Base-by-base conservation (phyloP, 2,329 filamentous ascomycete species). In the Venturia carpophila region DNA sequence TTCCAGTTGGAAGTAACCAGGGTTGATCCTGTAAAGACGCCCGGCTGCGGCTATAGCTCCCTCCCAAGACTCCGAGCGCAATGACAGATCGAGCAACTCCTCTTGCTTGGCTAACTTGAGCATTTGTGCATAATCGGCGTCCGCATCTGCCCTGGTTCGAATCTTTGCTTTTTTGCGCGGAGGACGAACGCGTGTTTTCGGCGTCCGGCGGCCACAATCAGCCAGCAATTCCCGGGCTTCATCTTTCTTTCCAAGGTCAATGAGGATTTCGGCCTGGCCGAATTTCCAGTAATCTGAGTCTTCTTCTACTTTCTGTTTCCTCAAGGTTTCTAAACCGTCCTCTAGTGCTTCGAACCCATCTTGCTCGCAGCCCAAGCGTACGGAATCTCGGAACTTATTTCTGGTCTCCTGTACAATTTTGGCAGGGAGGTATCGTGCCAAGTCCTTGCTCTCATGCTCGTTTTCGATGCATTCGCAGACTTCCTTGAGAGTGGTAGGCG, bases 331-430 rank as follows among this genome's bases (percentile, higher is more conserved):
- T 24, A 64, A 39, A 2, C 47, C 63, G 2, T 64, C 47, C 21
- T 64, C 63, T 17, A 56, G 49, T 37, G 63, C 63, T 61, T 61
- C 27, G 7, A 61, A 27, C 19, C 37, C 63, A 58, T 39, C 47
- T 41, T 49, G 43, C n/a, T 64, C 49, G n/a, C 60, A 34, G 2
- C 60, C 60, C 27, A 61, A 45, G 13, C 60, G 63, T 5, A 64
- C 21, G 11, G 47, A 64, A 45, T 64, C 63, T 39, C 34, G n/a
- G 30, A 39, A 64, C 19, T 55, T 42, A 37, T 58, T 64, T 21
- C 63, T 47, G 47, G 49, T 52, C 39, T 64, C 63, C 27, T 52
- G 37, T 15, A 58, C 49, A 45, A 64, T 64, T n/a, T 61, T 61
- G 34, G 60, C n/a, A 27, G 60, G 60, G 9, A 61, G 60, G 37